Percentiles rank a stretch among this genome's conserved stretches.
phyloP scores from a whole-genome alignment of 2,329 filamentous ascomycete genomes.

The Akanthomyces dipterigenus region DNA sequence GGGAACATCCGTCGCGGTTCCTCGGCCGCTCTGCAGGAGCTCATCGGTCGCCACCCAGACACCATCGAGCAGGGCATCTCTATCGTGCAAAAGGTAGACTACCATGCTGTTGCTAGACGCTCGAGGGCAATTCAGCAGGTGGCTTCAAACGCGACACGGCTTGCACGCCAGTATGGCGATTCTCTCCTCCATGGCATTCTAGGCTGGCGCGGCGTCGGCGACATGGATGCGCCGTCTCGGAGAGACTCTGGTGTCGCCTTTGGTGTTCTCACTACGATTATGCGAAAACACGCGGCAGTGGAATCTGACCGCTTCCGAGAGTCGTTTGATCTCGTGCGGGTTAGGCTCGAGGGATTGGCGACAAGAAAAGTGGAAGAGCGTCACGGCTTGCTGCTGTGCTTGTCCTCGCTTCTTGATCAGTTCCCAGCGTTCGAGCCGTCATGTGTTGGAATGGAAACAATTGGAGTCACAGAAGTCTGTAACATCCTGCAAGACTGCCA shows the following conservation, averaged over 20 bases:
- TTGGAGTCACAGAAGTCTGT: conserved; percentile 24
- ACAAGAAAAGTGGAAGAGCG: conserved; percentile 59
- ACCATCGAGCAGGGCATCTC: conserved; percentile 74
- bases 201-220: conserved; percentile 82
- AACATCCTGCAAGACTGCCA: conserved; percentile 35
- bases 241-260: conserved; percentile 65
- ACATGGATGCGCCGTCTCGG: conserved; percentile 67
- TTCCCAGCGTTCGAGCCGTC: conserved; percentile 29
- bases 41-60: conserved; percentile 88
- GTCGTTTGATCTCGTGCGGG: conserved; percentile 36
- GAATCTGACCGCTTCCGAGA: background rate
- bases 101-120: conserved; percentile 84
- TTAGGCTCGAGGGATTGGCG: conserved; percentile 37
- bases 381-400: conserved; percentile 58
- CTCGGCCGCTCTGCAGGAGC: conserved; percentile 87
- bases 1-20: conserved; percentile 91
- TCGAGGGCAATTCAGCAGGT: conserved; percentile 76
- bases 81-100: conserved; percentile 86
- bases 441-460: conserved; percentile 19
- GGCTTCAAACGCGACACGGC: conserved; percentile 57
- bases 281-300: conserved; percentile 26
- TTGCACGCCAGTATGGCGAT: conserved; percentile 63
- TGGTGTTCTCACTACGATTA: conserved; percentile 47
- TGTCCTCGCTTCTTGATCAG: conserved; percentile 51
- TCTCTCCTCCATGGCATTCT: conserved; percentile 65